phyloP scores from a whole-genome alignment of 1,284 basidiomycete species.

The Rhodofomes roseus region DNA sequence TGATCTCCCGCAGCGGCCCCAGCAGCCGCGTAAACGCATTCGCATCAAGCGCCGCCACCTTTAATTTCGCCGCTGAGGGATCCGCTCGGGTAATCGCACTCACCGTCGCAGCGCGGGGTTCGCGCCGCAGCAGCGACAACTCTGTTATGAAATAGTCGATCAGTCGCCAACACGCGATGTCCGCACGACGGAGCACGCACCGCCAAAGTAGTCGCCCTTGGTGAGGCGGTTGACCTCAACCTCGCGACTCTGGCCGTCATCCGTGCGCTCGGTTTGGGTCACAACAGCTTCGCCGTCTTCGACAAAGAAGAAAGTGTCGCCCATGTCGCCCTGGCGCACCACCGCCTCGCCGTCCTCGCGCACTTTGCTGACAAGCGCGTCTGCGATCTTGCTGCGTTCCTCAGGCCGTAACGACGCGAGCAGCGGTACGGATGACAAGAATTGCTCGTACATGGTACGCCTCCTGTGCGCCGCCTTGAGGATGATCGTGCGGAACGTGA shows the following conservation, averaged over 20 bases:
- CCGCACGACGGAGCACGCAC: constrained; percentile 41
- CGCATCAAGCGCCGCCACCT: constrained; percentile 92
- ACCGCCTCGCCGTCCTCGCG: constrained; percentile 85
- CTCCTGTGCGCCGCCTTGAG: constrained; percentile 84
- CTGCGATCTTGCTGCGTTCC: constrained; percentile 95
- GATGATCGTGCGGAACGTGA: constrained; percentile 98
- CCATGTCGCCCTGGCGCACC: constrained; percentile 89
- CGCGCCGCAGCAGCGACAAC: constrained; percentile 78
- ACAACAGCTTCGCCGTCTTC: constrained; percentile 91
- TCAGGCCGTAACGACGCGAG: constrained; percentile 82
- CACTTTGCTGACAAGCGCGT: constrained; percentile 84
- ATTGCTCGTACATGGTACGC: constrained; percentile 93
- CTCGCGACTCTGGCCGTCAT: constrained; percentile 60
- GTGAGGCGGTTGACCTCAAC: constrained; percentile 71
- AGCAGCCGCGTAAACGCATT: constrained; percentile 93
- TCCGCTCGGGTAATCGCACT: constrained; percentile 66
- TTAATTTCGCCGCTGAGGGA: constrained; percentile 60
- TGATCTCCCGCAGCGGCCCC: constrained; percentile 85
- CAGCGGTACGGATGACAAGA: constrained; percentile 89
- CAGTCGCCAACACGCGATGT: background rate
- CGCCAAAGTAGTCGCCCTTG: constrained; percentile 98
- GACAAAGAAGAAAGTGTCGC: constrained; percentile 96
- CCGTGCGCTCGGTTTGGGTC: constrained; percentile 66
- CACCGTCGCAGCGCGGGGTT: constrained; percentile 91
- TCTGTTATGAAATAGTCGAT: constrained; percentile 40